Conservation (phyloP, 768 basidiomycete species). For the Stropharia rugosoannulata region DNA sequence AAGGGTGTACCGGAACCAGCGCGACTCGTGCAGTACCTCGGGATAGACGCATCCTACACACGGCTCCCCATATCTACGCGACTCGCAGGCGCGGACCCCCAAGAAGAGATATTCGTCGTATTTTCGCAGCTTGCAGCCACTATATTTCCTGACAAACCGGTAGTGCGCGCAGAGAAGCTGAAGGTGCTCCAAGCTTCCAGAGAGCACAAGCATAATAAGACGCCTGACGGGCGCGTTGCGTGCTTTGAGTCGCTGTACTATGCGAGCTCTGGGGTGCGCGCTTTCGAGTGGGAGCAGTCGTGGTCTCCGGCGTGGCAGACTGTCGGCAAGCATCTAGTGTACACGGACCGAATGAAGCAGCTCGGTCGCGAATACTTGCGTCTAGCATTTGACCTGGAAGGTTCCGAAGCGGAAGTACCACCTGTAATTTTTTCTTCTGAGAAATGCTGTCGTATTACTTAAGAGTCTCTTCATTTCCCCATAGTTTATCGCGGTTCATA, state of each 20-base stretch:
- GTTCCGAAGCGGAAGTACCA: constrained; percentile 25
- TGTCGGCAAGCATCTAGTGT: constrained; percentile 36
- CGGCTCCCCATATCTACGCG: constrained; percentile 26
- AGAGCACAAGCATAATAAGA: constrained; percentile 16
- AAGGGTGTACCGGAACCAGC: constrained; percentile 2
- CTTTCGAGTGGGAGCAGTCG: constrained; percentile 32
- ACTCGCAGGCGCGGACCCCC: constrained; percentile 10
- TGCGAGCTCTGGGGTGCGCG: constrained; percentile 25
- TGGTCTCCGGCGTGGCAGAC: constrained; percentile 44
- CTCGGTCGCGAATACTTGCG: constrained; percentile 33
- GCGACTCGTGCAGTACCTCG: constrained; percentile 29
- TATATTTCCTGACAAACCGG: constrained; percentile 24
- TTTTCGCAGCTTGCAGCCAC: constrained; percentile 29
- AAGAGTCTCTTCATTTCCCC: neutral
- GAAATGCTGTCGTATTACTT: neutral
- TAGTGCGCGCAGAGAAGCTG: constrained; percentile 18
- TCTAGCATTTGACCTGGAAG: constrained; percentile 23
- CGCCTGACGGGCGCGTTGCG: constrained; percentile 28
- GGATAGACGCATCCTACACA: constrained; percentile 36
- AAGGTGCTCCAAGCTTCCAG: constrained; percentile 23
- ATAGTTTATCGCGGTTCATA: constrained; percentile 34
- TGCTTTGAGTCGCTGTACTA: constrained; percentile 35
- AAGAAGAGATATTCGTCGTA: constrained; percentile 21
- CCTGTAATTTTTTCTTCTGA: constrained; percentile 24
- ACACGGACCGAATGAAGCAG: constrained; percentile 26